phyloP scores from a whole-genome alignment of 257 asterid genomes.

The Solanum gracilifrons region DNA sequence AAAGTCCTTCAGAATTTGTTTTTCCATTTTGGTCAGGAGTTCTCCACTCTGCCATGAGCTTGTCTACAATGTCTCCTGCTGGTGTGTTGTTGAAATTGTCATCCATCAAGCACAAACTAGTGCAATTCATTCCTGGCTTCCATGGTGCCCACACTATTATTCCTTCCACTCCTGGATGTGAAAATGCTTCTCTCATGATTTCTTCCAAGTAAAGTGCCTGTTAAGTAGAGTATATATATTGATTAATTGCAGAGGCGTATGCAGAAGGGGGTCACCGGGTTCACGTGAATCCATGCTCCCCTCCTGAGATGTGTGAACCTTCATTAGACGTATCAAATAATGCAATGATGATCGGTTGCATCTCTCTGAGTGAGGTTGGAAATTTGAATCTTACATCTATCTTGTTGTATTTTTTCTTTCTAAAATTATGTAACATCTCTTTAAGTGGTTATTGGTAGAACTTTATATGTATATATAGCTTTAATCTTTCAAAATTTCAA shows the following conservation, averaged over 20 bases:
- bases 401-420: too few species aligned
- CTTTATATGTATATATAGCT: too few species aligned
- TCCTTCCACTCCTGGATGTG: slow-evolving; percentile 45
- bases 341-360: background rate
- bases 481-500: too few species aligned
- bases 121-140: slow-evolving; percentile 24
- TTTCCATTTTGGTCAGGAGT: background rate
- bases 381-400: background rate
- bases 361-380: too few species aligned
- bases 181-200: slow-evolving; percentile 38
- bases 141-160: slow-evolving; percentile 45
- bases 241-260: background rate
- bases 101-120: slow-evolving; percentile 63
- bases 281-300: too few species aligned
- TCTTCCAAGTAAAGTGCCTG: slow-evolving; percentile 41
- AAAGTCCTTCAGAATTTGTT: background rate
- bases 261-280: too few species aligned
- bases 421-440: too few species aligned
- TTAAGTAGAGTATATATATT: background rate
- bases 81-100: slow-evolving; percentile 20
- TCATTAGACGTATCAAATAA: background rate
- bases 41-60: slow-evolving; percentile 29
- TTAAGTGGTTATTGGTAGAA: too few species aligned
- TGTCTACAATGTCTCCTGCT: slow-evolving; percentile 34
- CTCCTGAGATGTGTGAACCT: background rate